These are phyloP conservation scores for Cryptococcus sp. DNA, from an alignment of 1,284 basidiomycete species.

Conservation along the genomic window DNA sequence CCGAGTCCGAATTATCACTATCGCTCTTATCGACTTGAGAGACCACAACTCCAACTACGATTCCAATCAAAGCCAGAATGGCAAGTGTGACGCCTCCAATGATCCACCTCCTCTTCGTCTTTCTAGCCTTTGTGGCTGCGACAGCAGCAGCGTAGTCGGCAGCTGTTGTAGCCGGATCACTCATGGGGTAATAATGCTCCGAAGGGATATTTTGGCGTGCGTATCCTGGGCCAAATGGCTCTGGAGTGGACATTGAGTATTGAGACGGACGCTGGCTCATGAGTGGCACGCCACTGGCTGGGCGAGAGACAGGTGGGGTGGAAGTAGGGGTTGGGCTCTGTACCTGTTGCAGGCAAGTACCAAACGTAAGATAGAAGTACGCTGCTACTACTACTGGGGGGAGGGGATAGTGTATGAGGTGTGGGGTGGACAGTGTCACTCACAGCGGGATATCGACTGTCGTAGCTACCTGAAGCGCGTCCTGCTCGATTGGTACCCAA, in stretches of 20 bases:
- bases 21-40: slow-evolving; percentile 29
- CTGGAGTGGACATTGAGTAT: background rate
- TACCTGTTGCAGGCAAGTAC: too few species aligned
- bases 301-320: too few species aligned
- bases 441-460: too few species aligned
- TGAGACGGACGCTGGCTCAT: too few species aligned
- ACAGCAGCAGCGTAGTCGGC: background rate
- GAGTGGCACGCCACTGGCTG: too few species aligned
- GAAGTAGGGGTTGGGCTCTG: too few species aligned
- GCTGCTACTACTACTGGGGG: too few species aligned
- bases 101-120: slow-evolving; percentile 29
- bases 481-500: background rate
- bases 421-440: too few species aligned
- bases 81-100: slow-evolving; percentile 32
- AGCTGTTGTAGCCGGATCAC: background rate
- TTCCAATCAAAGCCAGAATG: slow-evolving; percentile 31
- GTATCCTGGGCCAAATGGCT: slow-evolving; percentile 8
- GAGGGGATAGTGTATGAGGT: too few species aligned
- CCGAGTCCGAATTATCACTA: slow-evolving; percentile 6
- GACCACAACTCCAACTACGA: slow-evolving; percentile 38
- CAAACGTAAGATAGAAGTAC: too few species aligned
- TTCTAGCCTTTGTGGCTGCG: slow-evolving; percentile 2
- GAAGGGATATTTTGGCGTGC: slow-evolving; percentile 37
- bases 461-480: too few species aligned
- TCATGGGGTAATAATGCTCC: slow-evolving; percentile 28